Evolutionary conservation across 345 rosid species (phyloP).

Genomic region (Brassica napus): Da-Ae NC_063449.1:35504501-35505000

Average conservation of each 20-base stretch:
- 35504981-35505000: no score
- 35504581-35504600: constrained; percentile 6
- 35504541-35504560: not conserved
- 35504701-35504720: constrained; percentile 21
- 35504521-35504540: no score
- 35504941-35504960: no score
- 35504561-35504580: not conserved
- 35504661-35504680: not conserved
- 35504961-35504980: no score
- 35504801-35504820: constrained; percentile 35
- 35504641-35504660: constrained; percentile 20
- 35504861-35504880: constrained; percentile 32
- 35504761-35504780: constrained; percentile 23
- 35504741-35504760: constrained; percentile 21
- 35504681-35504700: constrained; percentile 4
- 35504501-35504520: no score
- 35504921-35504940: not conserved
- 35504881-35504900: constrained; percentile 1
- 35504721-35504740: not conserved
- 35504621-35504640: constrained; percentile 33
- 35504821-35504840: constrained; percentile 32
- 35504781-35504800: constrained; percentile 37
- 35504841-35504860: constrained; percentile 22
- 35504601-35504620: not conserved
- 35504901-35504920: not conserved